Base-by-base conservation (phyloP, 2,329 filamentous ascomycete species). In the Clonostachys byssicola region DNA sequence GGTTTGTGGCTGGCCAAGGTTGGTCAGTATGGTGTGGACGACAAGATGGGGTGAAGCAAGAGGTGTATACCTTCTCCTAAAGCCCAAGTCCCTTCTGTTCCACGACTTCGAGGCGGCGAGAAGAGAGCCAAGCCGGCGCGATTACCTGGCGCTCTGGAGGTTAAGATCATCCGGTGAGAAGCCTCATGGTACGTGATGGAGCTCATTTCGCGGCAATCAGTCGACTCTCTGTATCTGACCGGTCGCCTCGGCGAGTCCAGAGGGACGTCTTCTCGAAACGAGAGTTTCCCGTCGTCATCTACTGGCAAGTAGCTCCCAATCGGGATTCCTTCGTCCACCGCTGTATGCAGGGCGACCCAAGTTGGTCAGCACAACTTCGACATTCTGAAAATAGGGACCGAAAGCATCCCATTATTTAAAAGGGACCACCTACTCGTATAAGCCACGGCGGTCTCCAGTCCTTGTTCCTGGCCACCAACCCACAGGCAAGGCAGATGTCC, bases 111-210 rank as follows among this genome's bases (percentile, higher is more conserved):
- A 7, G 55, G 56, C 14, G 71, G 68, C 3, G 63, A 63, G 52
- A 75, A 72, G 16, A 66, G 56, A 50, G 60, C 66, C 10, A 74
- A 41, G 5, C 67, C 62, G 17, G 52, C 63, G 14, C 49, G 60
- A 40, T 52, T 51, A 12, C 55, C 60, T 3, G 66, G 63, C 14
- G 60, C 56, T 1, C 65, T 58, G 7, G 71, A 71, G 5, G 74
- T 71, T 33, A 75, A 46, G 6, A 78, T 57, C 5, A 78, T 56
- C 38, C 58, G 66, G 47, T 69, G 60, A 2, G 68, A 68, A 6
- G 67, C 60, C 5, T 60, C 54, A 46, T 77, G 71, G 46, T 75
- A 78, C 47, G 68, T 66, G 52, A 81, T 70, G 6, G 73, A 73
- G 9, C 72, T 73, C 45, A 75, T 64, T 40, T 71, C 61, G 7